These are phyloP conservation scores for Tulasnella sp. DNA, from an alignment of 768 basidiomycete genomes.

Conservation along the genomic window DNA sequence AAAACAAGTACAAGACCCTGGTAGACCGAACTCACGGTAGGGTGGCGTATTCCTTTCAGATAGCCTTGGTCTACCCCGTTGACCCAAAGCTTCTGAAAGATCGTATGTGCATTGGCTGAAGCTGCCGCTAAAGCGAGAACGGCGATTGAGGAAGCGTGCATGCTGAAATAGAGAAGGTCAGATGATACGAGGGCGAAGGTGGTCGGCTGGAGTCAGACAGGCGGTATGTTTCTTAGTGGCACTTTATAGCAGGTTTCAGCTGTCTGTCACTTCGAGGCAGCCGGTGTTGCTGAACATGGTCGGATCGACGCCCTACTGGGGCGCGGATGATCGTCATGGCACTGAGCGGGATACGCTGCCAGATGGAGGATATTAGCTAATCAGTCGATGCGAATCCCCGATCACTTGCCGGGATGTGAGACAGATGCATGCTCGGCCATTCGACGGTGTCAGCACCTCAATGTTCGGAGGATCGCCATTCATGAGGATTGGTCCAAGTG, in stretches of 20 bases:
- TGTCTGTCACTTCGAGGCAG: neutral
- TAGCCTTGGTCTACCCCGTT: conserved; percentile 26
- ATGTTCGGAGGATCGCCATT: neutral
- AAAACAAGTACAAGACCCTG: no score
- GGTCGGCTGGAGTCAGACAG: neutral
- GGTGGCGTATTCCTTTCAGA: conserved; percentile 29
- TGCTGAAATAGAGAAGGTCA: neutral
- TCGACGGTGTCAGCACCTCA: neutral
- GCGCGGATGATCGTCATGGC: neutral
- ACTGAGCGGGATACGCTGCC: neutral
- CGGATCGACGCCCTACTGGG: conserved; percentile 3
- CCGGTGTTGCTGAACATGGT: neutral
- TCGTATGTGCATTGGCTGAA: conserved; percentile 20
- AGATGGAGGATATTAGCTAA: neutral
- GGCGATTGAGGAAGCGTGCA: conserved; percentile 7
- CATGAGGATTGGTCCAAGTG: neutral
- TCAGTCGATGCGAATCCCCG: neutral
- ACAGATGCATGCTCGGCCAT: neutral
- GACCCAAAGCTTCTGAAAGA: conserved; percentile 19
- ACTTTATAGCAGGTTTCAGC: neutral
- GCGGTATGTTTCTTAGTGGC: neutral
- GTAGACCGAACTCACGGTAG: conserved; percentile 29
- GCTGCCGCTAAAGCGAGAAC: conserved; percentile 7
- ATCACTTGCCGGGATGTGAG: neutral
- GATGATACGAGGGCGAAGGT: neutral